These are phyloP conservation scores for Vachellia collinsii DNA, from an alignment of 306 rosid genomes.

Conservation along the genomic window DNA sequence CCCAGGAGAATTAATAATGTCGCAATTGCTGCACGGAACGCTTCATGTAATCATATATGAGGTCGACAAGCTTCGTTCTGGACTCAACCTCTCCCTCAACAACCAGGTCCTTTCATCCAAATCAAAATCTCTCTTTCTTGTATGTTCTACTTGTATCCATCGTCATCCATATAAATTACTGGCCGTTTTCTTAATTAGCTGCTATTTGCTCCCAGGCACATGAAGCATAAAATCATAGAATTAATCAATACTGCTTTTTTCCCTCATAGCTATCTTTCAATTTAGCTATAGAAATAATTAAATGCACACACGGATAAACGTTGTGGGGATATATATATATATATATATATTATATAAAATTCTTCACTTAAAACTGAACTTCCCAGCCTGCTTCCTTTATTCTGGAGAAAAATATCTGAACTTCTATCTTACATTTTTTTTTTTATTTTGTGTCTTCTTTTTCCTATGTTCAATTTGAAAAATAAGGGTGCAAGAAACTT, in stretches of 20 bases:
- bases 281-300: too few relatives aligned
- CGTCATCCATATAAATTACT: not conserved
- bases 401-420: not conserved
- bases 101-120: constrained; percentile 44
- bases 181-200: too few relatives aligned
- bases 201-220: too few relatives aligned
- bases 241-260: too few relatives aligned
- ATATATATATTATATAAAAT: too few relatives aligned
- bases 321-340: too few relatives aligned
- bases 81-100: constrained; percentile 42
- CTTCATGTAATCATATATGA: constrained; percentile 58
- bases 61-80: constrained; percentile 52
- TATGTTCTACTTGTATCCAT: not conserved
- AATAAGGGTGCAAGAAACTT: constrained; percentile 44
- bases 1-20: constrained; percentile 40
- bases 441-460: not conserved
- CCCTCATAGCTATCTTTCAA: too few relatives aligned
- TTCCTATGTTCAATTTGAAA: constrained; percentile 21
- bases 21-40: constrained; percentile 66
- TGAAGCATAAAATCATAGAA: too few relatives aligned
- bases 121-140: constrained; percentile 12
- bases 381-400: not conserved
- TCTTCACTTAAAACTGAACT: not conserved
- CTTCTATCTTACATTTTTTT: not conserved
- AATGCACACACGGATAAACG: too few relatives aligned